Evolutionary conservation across 331 rosid species (phyloP).

Genomic region (Acacia pycnantha): DNA sequence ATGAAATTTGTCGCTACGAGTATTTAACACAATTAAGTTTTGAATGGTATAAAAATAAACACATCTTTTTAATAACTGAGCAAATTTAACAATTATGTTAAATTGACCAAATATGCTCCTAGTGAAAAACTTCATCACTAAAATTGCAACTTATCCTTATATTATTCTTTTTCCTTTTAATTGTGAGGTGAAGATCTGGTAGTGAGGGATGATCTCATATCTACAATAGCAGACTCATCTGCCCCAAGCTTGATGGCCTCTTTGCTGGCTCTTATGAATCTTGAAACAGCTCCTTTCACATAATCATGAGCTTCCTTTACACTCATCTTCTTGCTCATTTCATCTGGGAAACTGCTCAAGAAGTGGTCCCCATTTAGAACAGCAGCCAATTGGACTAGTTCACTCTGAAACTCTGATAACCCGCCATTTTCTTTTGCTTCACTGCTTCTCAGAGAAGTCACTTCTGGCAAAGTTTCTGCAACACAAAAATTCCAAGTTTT

Average conservation of each 20-base stretch:
- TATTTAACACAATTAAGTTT: no score
- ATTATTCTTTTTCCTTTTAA: conserved; percentile 4
- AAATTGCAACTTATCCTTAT: no score
- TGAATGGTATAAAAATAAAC: no score
- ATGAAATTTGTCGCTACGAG: no score
- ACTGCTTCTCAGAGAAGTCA: conserved; percentile 64
- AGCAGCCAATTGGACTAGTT: conserved; percentile 87
- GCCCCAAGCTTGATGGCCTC: conserved; percentile 93
- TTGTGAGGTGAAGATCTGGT: conserved; percentile 73
- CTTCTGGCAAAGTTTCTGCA: conserved; percentile 83
- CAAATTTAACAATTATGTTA: no score
- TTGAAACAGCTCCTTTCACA: conserved; percentile 72
- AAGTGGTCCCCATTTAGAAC: conserved; percentile 91
- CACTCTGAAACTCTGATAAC: conserved; percentile 87
- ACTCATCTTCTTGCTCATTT: conserved; percentile 71
- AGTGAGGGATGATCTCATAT: conserved; percentile 98
- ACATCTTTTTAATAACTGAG: no score
- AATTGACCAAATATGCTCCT: no score
- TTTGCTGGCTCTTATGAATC: conserved; percentile 93
- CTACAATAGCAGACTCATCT: conserved; percentile 86
- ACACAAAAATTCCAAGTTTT: conserved; percentile 13
- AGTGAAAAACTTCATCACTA: no score
- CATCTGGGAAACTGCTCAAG: conserved; percentile 83
- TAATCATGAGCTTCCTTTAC: conserved; percentile 83
- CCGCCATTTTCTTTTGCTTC: conserved; percentile 66